phyloP scores from a whole-genome alignment of 2,329 filamentous ascomycete genomes.

The Microsporum canis region DNA sequence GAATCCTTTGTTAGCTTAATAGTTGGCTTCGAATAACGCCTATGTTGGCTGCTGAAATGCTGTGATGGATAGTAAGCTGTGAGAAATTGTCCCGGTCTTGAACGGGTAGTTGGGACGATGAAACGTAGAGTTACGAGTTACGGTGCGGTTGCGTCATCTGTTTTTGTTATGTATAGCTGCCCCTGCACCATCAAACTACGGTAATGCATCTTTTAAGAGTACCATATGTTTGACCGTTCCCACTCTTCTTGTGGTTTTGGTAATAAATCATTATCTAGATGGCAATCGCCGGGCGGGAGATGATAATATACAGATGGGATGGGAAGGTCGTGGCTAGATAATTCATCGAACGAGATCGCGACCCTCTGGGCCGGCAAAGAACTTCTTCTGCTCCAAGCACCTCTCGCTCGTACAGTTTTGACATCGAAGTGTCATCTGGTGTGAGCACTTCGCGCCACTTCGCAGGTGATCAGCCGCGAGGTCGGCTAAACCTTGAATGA shows the following conservation, averaged over 20 bases:
- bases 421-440: conserved; percentile 82
- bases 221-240: not conserved
- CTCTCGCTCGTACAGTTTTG: conserved; percentile 85
- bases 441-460: conserved; percentile 58
- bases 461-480: conserved; percentile 71
- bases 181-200: not conserved
- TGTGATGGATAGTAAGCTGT: not conserved
- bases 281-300: not conserved
- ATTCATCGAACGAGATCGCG: conserved; percentile 25
- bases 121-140: not conserved
- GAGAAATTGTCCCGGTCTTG: not conserved
- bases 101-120: not conserved
- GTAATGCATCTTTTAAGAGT: not conserved
- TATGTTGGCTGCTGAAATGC: not conserved
- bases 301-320: not conserved
- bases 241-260: not conserved
- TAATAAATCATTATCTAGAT: not conserved
- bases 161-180: not conserved
- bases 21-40: not conserved
- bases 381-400: conserved; percentile 62
- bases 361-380: conserved; percentile 43
- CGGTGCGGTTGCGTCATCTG: not conserved
- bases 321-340: not conserved
- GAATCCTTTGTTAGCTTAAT: too few relatives aligned
- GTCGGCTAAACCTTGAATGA: conserved; percentile 81